Base-by-base conservation (phyloP, 208 protist species). In the Trypanosoma lewisi region DNA sequence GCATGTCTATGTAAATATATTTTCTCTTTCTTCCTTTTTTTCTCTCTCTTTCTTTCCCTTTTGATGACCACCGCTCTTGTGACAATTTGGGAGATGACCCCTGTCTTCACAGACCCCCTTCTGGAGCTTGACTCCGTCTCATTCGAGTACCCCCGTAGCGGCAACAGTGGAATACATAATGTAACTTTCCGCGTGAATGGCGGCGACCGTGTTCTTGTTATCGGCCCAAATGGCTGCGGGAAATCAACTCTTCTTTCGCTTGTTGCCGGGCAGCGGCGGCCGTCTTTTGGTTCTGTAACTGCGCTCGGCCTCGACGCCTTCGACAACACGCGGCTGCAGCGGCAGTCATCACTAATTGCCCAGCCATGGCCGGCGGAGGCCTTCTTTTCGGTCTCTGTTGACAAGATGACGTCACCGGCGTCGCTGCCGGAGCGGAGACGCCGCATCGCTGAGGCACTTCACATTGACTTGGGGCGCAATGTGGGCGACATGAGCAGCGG, bases 161-260 rank as follows among this genome's bases (percentile, higher is more conserved):
- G 31, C 36, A 25, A 4, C 47, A 57, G 11, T 39, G 69, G 41
- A 42, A 57, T 88, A 33, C 16, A 56, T 28, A 62, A 79, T 39
- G 66, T 91, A 5, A 67, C 19, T 55, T 36, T 96, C 37, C 48
- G 17, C 2, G 51, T 89, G 2, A 33, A 75, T 49, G 48, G 66
- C 25, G 86, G 89, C 19, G 78, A 83, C 33, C 84, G 97, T 25
- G 85, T 99, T 51, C 82, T 98, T 16, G 56, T 99, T 8, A 83
- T 98, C 30, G 98, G 97, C 25, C 82, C 85, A 51, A 99, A 99
- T 70, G 97, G 97, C 27, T 87, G 93, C 30, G 97, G 97, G 63
- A 98, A 98, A 72, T 97, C 90, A 4, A 98, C 97, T 16, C 81
- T 98, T 37, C 87, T 98, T 34, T 95, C 91, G 21, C 58, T 98